These are phyloP conservation scores for Nasturtium officinale DNA, from an alignment of 345 rosid genomes.

Conservation along the genomic window DNA sequence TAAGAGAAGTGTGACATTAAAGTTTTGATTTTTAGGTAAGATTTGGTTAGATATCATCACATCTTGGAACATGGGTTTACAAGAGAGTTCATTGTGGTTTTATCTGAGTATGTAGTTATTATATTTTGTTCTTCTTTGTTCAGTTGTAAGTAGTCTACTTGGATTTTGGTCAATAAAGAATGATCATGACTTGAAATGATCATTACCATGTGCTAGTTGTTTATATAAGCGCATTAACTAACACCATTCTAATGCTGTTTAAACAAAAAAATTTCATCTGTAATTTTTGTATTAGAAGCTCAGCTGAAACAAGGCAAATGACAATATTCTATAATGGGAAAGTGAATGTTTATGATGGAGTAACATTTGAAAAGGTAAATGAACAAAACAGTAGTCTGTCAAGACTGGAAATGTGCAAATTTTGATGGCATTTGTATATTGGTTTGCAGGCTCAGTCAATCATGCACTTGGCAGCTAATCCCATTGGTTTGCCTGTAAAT, in stretches of 20 bases:
- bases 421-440: slow-evolving; percentile 44
- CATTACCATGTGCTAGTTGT: neutral
- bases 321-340: slow-evolving; percentile 86
- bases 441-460: slow-evolving; percentile 76
- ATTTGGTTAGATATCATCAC: no score
- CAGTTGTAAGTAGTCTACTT: neutral
- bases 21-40: no score
- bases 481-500: slow-evolving; percentile 54
- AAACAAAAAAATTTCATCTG: neutral
- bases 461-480: slow-evolving; percentile 77
- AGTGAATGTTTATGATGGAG: slow-evolving; percentile 81
- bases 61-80: no score
- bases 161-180: neutral
- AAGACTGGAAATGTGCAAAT: slow-evolving; percentile 42
- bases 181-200: neutral
- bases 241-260: neutral
- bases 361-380: slow-evolving; percentile 79
- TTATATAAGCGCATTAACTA: neutral
- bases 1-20: no score
- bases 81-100: neutral
- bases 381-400: slow-evolving; percentile 40
- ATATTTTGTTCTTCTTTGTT: slow-evolving; percentile 9
- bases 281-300: slow-evolving; percentile 52
- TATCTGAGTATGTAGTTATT: neutral
- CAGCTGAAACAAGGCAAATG: slow-evolving; percentile 65